These are phyloP conservation scores for Phytophthora sojae DNA, from an alignment of 352 stramenopile genomes.

Conservation along the genomic window DNA sequence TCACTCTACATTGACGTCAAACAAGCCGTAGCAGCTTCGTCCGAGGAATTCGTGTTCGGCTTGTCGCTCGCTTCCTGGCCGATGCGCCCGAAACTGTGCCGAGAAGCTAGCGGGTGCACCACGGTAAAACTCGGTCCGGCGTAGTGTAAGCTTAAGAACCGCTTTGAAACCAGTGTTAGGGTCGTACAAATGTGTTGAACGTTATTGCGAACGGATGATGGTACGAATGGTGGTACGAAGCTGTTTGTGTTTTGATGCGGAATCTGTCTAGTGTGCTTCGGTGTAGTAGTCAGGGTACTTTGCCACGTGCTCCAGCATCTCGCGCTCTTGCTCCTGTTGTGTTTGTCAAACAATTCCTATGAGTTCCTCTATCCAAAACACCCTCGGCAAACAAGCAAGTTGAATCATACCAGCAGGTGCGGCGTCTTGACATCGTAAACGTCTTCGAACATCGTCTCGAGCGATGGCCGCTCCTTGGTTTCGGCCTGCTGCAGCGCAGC, in stretches of 20 bases:
- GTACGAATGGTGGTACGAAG: slow-evolving; percentile 2
- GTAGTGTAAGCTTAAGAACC: not conserved
- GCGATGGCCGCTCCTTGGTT: slow-evolving; percentile 82
- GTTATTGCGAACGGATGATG: slow-evolving; percentile 17
- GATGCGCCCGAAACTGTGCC: slow-evolving; percentile 24
- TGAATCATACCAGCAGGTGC: slow-evolving; percentile 86
- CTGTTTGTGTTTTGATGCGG: not conserved
- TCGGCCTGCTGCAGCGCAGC: slow-evolving; percentile 91
- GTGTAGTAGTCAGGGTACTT: slow-evolving; percentile 95
- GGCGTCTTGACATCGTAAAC: slow-evolving; percentile 96
- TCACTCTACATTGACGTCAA: slow-evolving; percentile 61
- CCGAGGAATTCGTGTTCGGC: not conserved
- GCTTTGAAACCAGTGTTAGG: not conserved
- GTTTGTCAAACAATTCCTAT: slow-evolving; percentile 5
- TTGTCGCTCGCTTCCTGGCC: slow-evolving; percentile 23
- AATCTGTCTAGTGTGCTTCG: slow-evolving; percentile 33
- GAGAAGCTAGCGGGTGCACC: slow-evolving; percentile 36
- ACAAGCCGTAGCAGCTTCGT: slow-evolving; percentile 25
- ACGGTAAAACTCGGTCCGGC: slow-evolving; percentile 34
- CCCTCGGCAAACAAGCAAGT: not conserved
- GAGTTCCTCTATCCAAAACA: slow-evolving; percentile 1
- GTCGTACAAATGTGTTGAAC: not conserved
- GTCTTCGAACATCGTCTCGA: slow-evolving; percentile 97
- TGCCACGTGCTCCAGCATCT: slow-evolving; percentile 91
- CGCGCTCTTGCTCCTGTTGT: slow-evolving; percentile 91